These are phyloP conservation scores for Psilocybe sp. DNA, from an alignment of 768 basidiomycete species.

Conservation along the genomic window DNA sequence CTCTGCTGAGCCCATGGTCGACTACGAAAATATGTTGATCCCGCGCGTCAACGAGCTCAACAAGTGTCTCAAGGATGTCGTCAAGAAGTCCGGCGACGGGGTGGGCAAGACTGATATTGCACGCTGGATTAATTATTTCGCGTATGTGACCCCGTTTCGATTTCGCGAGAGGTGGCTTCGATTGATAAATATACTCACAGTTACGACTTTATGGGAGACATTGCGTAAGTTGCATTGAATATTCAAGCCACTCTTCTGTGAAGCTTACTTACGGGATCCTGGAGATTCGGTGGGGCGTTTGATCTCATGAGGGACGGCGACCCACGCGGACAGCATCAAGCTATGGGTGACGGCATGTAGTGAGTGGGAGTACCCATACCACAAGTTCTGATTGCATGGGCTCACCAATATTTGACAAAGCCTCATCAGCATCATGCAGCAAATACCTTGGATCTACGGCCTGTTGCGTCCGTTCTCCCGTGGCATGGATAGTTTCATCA, in stretches of 20 bases:
- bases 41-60: slow-evolving; percentile 23
- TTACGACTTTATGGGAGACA: slow-evolving; percentile 37
- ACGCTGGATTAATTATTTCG: slow-evolving; percentile 33
- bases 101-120: slow-evolving; percentile 26
- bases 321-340: slow-evolving; percentile 16
- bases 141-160: slow-evolving; percentile 23
- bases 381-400: too few species aligned
- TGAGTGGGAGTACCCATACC: slow-evolving; percentile 2
- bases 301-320: slow-evolving; percentile 25
- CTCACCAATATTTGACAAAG: slow-evolving; percentile 6
- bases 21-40: slow-evolving; percentile 17
- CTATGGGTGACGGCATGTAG: slow-evolving; percentile 18
- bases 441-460: too few species aligned
- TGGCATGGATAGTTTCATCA: too few species aligned
- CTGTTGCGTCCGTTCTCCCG: too few species aligned
- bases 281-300: slow-evolving; percentile 29
- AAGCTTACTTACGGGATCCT: not conserved
- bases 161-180: not conserved
- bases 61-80: slow-evolving; percentile 7
- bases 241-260: not conserved
- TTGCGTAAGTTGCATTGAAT: slow-evolving; percentile 25
- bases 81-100: slow-evolving; percentile 8
- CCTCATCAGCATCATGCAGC: slow-evolving; percentile 7
- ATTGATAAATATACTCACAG: slow-evolving; percentile 14
- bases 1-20: slow-evolving; percentile 19